Evolutionary conservation across 768 basidiomycete genomes (phyloP), one percentile per base, ranked within the genome.

Genomic region (Rhizopogon salebrosus): DNA sequence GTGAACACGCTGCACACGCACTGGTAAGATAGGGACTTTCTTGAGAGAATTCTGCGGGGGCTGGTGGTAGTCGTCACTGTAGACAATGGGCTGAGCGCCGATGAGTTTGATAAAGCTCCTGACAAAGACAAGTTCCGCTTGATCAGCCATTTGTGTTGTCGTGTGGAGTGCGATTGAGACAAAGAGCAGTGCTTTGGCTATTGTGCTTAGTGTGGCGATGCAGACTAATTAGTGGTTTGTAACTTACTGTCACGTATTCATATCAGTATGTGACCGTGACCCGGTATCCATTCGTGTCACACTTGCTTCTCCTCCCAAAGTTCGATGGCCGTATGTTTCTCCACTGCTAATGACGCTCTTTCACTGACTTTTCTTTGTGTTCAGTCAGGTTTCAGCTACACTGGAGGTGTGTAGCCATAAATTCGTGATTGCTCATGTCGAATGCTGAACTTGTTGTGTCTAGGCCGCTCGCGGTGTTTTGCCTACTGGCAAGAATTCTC

Each of bases 401-500:
- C 72, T 51, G 84, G 83, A 66, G 83, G 82, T 82, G 57, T 48
- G 75, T 63, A n/a, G 3, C 8, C 43, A 42, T 13, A 7, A 16
- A 23, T 37, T 53, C 4, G 26, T 52, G 13, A 5, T 41, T 9
- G 13, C 35, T 22, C 41, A 20, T 49, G 29, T 2, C 23, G 41
- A 27, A 26, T 27, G n/a, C n/a, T 26, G 40, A 45, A 34, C 40
- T 34, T 45, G 13, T 45, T 20, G 20, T 20, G 45, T 34, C 3
- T 56, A 93, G 92, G 91, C 60, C 83, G 83, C 58, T 83, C 89
- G 56, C 80, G 90, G 62, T 97, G 94, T 71, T 94, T 94, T 69
- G 76, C 82, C 11, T 91, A 87, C 72, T 95, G 93, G 92, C 92
- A 94, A 64, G 90, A 94, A 69, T 89, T 91, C 72, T 77, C 83